phyloP scores from a whole-genome alignment of 1,284 basidiomycete species.

The Heterobasidion irregulare region DNA sequence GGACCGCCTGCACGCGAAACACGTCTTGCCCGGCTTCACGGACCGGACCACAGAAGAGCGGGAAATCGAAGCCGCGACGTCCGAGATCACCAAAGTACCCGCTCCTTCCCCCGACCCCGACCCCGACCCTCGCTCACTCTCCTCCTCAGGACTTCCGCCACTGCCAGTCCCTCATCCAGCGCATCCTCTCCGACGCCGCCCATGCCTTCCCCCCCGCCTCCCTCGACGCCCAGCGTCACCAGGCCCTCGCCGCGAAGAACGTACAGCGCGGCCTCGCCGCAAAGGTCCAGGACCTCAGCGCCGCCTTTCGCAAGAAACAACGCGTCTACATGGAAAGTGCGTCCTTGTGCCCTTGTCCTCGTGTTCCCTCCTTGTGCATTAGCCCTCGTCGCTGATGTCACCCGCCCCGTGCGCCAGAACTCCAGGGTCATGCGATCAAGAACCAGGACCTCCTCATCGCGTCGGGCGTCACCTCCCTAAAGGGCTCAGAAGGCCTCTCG shows the following conservation, averaged over 20 bases:
- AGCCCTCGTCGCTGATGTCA: background rate
- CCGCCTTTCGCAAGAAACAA: constrained; percentile 95
- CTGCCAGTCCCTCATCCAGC: constrained; percentile 75
- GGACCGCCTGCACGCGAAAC: constrained; percentile 93
- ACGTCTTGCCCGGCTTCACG: constrained; percentile 91
- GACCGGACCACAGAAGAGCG: constrained; percentile 91
- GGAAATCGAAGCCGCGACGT: constrained; percentile 85
- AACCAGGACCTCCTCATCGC: constrained; percentile 87
- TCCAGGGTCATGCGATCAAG: constrained; percentile 92
- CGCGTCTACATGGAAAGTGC: constrained; percentile 94
- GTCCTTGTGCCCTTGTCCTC: constrained; percentile 27
- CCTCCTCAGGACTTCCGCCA: constrained; percentile 70
- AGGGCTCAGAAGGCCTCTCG: constrained; percentile 71
- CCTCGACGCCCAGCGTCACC: constrained; percentile 40
- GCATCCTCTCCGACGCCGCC: constrained; percentile 37
- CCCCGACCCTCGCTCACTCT: constrained; percentile 3
- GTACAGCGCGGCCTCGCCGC: constrained; percentile 95
- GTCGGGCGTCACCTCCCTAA: constrained; percentile 75
- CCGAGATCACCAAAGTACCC: constrained; percentile 78
- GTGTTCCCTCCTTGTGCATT: constrained; percentile 6
- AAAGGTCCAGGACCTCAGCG: constrained; percentile 89
- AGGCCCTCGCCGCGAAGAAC: constrained; percentile 79
- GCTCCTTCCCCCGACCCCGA: constrained; percentile 8
- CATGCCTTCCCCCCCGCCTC: constrained; percentile 37
- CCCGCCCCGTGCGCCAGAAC: constrained; percentile 38